phyloP scores from a whole-genome alignment of 495 filamentous ascomycete species.

The Tuber brumale region DNA sequence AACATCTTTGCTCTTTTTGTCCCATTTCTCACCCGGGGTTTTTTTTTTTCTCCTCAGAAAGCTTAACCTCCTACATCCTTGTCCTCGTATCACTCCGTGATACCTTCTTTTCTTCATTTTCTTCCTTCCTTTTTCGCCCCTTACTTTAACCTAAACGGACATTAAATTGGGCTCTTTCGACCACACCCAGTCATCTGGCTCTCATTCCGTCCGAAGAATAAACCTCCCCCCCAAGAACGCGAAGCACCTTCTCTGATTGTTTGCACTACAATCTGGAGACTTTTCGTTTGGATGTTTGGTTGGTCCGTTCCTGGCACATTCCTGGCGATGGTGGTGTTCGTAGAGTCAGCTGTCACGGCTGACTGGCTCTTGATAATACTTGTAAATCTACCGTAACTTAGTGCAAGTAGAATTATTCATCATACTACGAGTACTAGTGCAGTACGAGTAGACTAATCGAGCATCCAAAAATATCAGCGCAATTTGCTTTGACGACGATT shows the following conservation, averaged over 20 bases:
- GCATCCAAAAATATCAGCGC: conserved; percentile 3
- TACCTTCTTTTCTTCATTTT: conserved; percentile 11
- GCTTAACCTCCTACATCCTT: neutral
- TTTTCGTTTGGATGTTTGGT: neutral
- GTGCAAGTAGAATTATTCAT: neutral
- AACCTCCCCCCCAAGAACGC: conserved; percentile 12
- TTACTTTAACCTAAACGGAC: conserved; percentile 39
- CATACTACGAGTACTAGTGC: too few relatives aligned
- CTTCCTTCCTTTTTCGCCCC: neutral
- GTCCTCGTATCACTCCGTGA: conserved; percentile 12
- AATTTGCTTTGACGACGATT: neutral
- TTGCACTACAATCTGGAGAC: neutral
- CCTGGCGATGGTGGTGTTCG: neutral
- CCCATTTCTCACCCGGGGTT: neutral
- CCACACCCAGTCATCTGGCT: conserved; percentile 47
- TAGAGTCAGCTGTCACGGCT: neutral
- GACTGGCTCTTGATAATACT: neutral
- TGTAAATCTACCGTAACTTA: too few relatives aligned
- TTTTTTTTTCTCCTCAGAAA: neutral
- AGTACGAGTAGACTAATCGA: neutral
- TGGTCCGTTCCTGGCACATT: conserved; percentile 1
- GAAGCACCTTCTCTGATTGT: neutral
- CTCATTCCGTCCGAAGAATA: conserved; percentile 52
- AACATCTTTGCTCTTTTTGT: neutral
- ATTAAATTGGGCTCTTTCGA: conserved; percentile 51